Base-by-base conservation (phyloP, 1,139 yeast species). In the Kurtzmaniella quercitrusa region DNA sequence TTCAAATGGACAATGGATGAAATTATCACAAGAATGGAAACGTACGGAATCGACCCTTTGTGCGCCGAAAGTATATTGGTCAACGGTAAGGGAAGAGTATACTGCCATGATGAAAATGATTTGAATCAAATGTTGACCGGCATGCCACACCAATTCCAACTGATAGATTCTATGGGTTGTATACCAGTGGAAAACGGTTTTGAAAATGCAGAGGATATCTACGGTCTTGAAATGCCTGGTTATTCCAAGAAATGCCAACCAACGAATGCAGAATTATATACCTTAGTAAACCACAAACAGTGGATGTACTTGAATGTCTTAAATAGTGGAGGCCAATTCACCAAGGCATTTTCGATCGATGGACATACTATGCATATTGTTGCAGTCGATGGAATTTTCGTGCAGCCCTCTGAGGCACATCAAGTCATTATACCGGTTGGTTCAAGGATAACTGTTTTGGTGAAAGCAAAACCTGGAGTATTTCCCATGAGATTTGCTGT, bases 41-140 rank as follows among this genome's bases (percentile, higher is more conserved):
- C 55, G 20, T 57, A 49, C 41, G 69, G 68, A 2, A 55, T 66
- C 36, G 68, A 65, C 40, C 71, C 71, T 2, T 50, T 61, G 3
- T 66, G 71, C 45, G 52, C 62, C 19, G 65, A 57, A 45, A 57
- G 65, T 39, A 51, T 65, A 5, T 47, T 65, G 19, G 44, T 65
- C 38, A 66, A 66, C 43, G 72, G 72, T 2, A 61, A 54, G 45
- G 71, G 71, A 3, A 50, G 69, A 42, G 52, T 63, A 11, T 45
- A 50, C 36, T 65, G 69, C 40, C 59, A 51, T 38, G 48, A 49
- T 3, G 42, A 40, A n/a, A 39, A 46, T 19, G 46, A 45, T 5
- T 53, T 54, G 40, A 43, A 42, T 7, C 43, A 45, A 35, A 41
- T 45, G 22, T 56, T 55, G 8, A 41, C 30, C 7, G 52, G 46